phyloP scores from a whole-genome alignment of 2,329 filamentous ascomycete genomes.

The Aspergillus versicolor region DNA sequence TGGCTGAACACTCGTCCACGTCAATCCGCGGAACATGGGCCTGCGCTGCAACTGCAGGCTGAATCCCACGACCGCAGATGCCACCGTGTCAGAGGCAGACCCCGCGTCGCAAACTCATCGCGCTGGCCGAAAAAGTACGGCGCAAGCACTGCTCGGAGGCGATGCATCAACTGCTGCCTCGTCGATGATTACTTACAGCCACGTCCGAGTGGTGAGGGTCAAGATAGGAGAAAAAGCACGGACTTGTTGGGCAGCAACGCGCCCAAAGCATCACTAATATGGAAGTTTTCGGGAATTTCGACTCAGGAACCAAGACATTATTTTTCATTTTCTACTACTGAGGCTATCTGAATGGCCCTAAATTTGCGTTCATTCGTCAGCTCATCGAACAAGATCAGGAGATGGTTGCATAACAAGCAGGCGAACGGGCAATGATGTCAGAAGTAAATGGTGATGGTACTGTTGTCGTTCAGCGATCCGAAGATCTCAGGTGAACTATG shows the following conservation, averaged over 20 bases:
- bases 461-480: slow-evolving; percentile 42
- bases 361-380: slow-evolving; percentile 7
- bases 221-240: neutral
- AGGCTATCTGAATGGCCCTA: slow-evolving; percentile 4
- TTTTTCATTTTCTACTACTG: slow-evolving; percentile 8
- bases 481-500: slow-evolving; percentile 47
- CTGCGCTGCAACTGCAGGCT: slow-evolving; percentile 5
- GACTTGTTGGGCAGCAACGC: slow-evolving; percentile 38
- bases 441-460: slow-evolving; percentile 39
- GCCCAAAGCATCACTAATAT: slow-evolving; percentile 12
- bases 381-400: neutral
- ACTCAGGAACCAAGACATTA: slow-evolving; percentile 6
- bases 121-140: slow-evolving; percentile 1
- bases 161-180: slow-evolving; percentile 3
- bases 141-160: neutral
- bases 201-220: neutral
- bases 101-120: slow-evolving; percentile 8
- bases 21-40: slow-evolving; percentile 21
- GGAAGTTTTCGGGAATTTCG: slow-evolving; percentile 12
- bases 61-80: slow-evolving; percentile 7
- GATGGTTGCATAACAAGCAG: slow-evolving; percentile 10
- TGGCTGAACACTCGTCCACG: slow-evolving; percentile 21
- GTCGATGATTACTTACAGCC: neutral
- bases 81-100: slow-evolving; percentile 8
- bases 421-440: slow-evolving; percentile 25